Percentiles rank a stretch among this genome's conserved stretches.
Evolutionary conservation across 495 filamentous ascomycete species (phyloP).

Genomic region (Mytilinidion resinicola): DNA sequence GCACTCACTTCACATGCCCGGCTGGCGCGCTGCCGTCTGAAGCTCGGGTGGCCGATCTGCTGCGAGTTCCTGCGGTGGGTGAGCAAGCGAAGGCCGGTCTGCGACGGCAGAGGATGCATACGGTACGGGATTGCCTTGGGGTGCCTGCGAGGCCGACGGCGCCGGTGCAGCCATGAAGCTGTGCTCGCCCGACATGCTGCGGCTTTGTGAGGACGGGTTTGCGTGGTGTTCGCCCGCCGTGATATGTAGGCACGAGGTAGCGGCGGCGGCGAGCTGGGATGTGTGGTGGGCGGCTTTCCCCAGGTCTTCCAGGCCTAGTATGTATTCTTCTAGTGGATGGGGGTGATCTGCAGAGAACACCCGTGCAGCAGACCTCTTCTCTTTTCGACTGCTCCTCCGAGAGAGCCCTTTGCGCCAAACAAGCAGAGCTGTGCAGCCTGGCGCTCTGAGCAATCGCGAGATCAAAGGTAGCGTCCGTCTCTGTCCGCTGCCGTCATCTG

Average conservation of each 20-base stretch:
- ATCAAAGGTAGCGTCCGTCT: too few relatives aligned
- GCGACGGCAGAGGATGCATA: slow-evolving; percentile 9
- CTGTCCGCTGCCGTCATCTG: background rate
- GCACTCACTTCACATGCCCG: slow-evolving; percentile 28
- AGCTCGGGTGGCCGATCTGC: slow-evolving; percentile 18
- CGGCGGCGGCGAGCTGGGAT: background rate
- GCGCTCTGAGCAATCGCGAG: too few relatives aligned
- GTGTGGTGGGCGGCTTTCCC: too few relatives aligned
- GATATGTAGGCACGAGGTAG: slow-evolving; percentile 1
- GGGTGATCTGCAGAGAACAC: too few relatives aligned
- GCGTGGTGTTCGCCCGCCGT: background rate
- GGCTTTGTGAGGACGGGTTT: background rate
- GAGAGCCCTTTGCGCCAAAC: too few relatives aligned
- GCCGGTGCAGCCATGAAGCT: slow-evolving; percentile 28
- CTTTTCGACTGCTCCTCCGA: too few relatives aligned
- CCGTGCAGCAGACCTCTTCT: too few relatives aligned
- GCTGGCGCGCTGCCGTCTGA: slow-evolving; percentile 25
- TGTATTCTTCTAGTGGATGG: too few relatives aligned
- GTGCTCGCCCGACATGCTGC: slow-evolving; percentile 23
- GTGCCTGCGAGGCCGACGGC: background rate
- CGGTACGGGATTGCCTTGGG: slow-evolving; percentile 20
- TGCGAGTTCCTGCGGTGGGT: slow-evolving; percentile 10
- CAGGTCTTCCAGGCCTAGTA: too few relatives aligned
- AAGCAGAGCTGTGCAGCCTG: too few relatives aligned
- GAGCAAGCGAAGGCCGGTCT: slow-evolving; percentile 4